Evolutionary conservation across 2,329 filamentous ascomycete species (phyloP).

Genomic region (Oidium heveae): DNA sequence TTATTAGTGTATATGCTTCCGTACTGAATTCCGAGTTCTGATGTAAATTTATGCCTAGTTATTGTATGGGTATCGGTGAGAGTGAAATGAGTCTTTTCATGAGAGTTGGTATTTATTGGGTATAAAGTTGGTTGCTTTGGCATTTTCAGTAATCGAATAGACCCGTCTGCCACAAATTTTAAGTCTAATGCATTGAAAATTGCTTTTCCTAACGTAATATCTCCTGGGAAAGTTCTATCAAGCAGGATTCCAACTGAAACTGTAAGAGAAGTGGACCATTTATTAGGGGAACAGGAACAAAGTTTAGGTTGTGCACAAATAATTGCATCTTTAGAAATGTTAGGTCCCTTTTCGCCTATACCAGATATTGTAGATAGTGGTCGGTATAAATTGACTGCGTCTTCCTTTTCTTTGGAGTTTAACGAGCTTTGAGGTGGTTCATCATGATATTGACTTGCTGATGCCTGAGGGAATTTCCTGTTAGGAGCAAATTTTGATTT

Average conservation of each 20-base stretch:
- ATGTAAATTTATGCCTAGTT: background rate
- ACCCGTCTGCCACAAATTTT: background rate
- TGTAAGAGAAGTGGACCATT: background rate
- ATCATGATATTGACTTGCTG: too few species aligned
- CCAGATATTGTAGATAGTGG: background rate
- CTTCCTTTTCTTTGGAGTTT: too few species aligned
- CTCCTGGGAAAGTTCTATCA: background rate
- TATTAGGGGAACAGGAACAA: background rate
- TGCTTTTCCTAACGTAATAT: background rate
- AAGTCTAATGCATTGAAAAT: background rate
- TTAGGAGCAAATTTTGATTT: too few species aligned
- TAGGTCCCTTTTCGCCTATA: background rate
- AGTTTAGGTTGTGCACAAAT: background rate
- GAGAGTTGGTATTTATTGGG: background rate
- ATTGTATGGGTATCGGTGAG: background rate
- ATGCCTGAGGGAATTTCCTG: too few species aligned
- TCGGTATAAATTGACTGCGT: too few species aligned
- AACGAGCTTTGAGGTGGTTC: too few species aligned
- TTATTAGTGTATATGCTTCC: background rate
- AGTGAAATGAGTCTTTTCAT: background rate
- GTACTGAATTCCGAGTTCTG: background rate
- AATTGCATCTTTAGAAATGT: background rate
- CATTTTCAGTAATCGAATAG: background rate
- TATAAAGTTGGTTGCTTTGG: background rate
- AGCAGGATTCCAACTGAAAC: background rate